Base-by-base conservation (phyloP, 306 rosid genomes). In the Cucurbita ficifolia region DNA sequence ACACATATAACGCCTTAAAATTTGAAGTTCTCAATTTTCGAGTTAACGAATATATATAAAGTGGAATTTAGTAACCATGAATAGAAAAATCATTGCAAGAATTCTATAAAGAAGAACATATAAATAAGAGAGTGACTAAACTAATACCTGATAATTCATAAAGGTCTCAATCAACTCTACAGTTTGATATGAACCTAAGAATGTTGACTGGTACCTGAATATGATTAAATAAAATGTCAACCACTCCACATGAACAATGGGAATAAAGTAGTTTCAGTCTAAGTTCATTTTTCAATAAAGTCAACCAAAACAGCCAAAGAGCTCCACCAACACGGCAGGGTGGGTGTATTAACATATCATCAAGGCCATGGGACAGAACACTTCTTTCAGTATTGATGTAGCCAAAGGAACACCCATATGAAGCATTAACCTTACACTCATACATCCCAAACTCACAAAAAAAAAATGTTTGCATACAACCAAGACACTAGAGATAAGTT, bases 171-270 rank as follows among this genome's bases (percentile, higher is more conserved):
- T 90, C 70, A 94, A 83, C 76, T 94, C 98, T 76, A 82, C 94
- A 4, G 98, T 90, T 82, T 94, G 98, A 82, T 85, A 94, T 63
- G 97, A 89, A 39, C 98, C 98, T 14, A 90, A 83, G 82, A 94
- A 80, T 29, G 98, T 94, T 38, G 98, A 94, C 57, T 94, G 98
- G 65, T 94, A 94, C 98, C 98, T 94, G 81, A 64, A 86, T 73
- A 71, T 11, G 2, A 53, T 69, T 42, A 63, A 74, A 76, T 33
- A 60, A 50, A 43, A 76, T 70, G 72, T 4, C 57, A 21, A 39
- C 55, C 19, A 68, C 14, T 21, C 13, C 56, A 68, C 11, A 68
- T 45, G 19, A 45, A 45, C 11, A 68, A 22, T 19, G 21, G 13
- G 45, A 35, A 10, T 16, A 5, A 65, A 69, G 40, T 18, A 64